These are phyloP conservation scores for Microthyrium microscopicum DNA, from an alignment of 2,329 filamentous ascomycete species.

Conservation along the genomic window DNA sequence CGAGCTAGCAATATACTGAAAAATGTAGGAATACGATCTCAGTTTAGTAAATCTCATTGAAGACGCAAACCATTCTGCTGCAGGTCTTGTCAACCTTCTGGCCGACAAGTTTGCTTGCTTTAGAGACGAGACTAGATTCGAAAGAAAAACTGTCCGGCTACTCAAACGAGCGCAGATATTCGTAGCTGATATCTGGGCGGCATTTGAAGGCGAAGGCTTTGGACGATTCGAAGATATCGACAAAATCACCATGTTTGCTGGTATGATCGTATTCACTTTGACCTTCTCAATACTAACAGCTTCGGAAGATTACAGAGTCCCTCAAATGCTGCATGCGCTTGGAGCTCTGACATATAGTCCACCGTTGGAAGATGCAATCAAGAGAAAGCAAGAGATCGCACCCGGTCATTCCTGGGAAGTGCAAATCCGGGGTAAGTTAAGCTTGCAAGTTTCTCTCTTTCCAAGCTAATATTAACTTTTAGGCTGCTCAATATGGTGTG, in stretches of 20 bases:
- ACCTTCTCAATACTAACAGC: not conserved
- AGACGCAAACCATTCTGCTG: slow-evolving; percentile 62
- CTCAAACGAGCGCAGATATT: slow-evolving; percentile 93
- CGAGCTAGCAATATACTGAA: slow-evolving; percentile 9
- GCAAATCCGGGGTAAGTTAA: slow-evolving; percentile 55
- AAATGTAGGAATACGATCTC: slow-evolving; percentile 51
- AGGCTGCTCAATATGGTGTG: slow-evolving; percentile 91
- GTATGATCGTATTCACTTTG: slow-evolving; percentile 16
- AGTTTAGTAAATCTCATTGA: slow-evolving; percentile 58
- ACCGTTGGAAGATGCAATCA: slow-evolving; percentile 54
- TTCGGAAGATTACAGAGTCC: slow-evolving; percentile 67
- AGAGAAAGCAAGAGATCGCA: slow-evolving; percentile 45
- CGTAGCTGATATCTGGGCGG: slow-evolving; percentile 92
- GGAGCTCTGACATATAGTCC: slow-evolving; percentile 77
- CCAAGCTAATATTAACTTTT: not conserved
- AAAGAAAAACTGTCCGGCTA: slow-evolving; percentile 60
- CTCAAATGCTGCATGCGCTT: slow-evolving; percentile 75
- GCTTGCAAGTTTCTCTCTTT: not conserved
- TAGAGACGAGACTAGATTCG: slow-evolving; percentile 61
- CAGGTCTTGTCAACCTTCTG: slow-evolving; percentile 69
- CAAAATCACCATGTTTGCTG: slow-evolving; percentile 93
- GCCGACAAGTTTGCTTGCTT: slow-evolving; percentile 74
- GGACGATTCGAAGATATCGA: slow-evolving; percentile 81
- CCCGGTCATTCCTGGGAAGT: slow-evolving; percentile 66
- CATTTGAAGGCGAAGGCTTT: slow-evolving; percentile 65